A percentile compares a stretch with the other conserved stretches of the same genome.
These are phyloP conservation scores for Quercus lobata DNA, from an alignment of 331 rosid genomes.

Conservation along the genomic window DNA sequence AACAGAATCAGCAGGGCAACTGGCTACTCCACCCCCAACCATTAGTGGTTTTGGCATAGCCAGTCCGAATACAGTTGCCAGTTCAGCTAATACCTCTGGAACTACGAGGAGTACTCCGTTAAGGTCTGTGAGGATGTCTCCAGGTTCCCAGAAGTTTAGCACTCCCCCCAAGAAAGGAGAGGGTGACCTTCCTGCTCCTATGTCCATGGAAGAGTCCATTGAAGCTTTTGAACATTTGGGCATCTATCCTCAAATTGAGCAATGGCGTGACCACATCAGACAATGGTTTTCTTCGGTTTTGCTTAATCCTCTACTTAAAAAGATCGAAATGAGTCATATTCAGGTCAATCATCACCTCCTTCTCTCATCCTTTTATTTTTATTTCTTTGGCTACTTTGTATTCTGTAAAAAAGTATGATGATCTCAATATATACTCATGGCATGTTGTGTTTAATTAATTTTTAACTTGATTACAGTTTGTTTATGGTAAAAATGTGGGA, in stretches of 20 bases:
- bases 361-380: not conserved
- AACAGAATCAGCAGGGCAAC: conserved; percentile 69
- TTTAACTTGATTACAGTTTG: not conserved
- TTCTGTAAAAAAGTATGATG: not conserved
- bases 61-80: conserved; percentile 63
- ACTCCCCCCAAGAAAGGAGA: conserved; percentile 94
- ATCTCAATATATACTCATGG: not conserved
- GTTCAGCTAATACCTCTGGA: conserved; percentile 77
- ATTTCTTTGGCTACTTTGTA: conserved; percentile 1
- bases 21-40: conserved; percentile 87
- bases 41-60: conserved; percentile 62
- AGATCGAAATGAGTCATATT: conserved; percentile 80
- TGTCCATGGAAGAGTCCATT: conserved; percentile 88
- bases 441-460: not conserved
- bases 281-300: conserved; percentile 85
- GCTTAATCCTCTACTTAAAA: conserved; percentile 70
- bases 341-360: conserved; percentile 48
- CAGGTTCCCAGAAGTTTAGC: conserved; percentile 86
- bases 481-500: not conserved
- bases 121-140: conserved; percentile 99
- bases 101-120: conserved; percentile 72
- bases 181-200: conserved; percentile 79
- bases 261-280: conserved; percentile 88
- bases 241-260: conserved; percentile 88
- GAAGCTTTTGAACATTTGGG: conserved; percentile 79